Base-by-base conservation (phyloP, 805 yeast species). In the Cyberlindnera euphorbiae region DNA sequence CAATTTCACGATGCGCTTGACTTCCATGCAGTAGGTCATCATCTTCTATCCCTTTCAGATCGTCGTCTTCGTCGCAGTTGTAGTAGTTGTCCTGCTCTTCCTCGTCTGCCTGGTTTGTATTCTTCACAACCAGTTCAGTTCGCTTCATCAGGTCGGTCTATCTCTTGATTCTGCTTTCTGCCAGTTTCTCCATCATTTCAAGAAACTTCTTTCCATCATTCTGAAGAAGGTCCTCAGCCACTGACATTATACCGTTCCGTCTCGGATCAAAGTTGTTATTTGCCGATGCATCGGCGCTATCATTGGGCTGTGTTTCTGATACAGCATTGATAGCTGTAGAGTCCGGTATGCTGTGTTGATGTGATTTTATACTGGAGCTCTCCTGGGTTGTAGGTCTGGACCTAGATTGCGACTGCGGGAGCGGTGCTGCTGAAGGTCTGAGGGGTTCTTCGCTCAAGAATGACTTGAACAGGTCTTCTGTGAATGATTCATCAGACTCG, bases 131-230 rank as follows among this genome's bases (percentile, higher is more conserved):
- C 16, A 41, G 34, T 11, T 45, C 49, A 4, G 47, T 26, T 22
- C 41, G 36, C 26, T 33, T 37, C 17, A 42, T 9, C 7, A 35
- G 34, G n/a, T 51, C 50, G 6, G 46, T 15, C 15, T 51, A 51
- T 33, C 56, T 50, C 30, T 46, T 56, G 58, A 64, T 49, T 14
- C 76, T 61, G 29, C 77, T 69, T 39, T 72, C 71, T 4, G 87
- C 84, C 30, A 84, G 64, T 35, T 77, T 71, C 56, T 86, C 94
- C 75, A 88, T 80, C 71, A 85, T 79, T 45, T 80, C 80, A 22
- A 86, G 71, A 45, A 87, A 84, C 28, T 78, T 74, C 44, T 73
- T 71, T n/a, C 95, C 95, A 44, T 82, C 85, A 52, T 79, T 80
- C 47, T 75, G 75, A 48, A 86, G 67, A 18, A 88, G 58, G 51